Conservation (phyloP, 1,139 yeast genomes). For the Sugiyamaella novakii region DNA sequence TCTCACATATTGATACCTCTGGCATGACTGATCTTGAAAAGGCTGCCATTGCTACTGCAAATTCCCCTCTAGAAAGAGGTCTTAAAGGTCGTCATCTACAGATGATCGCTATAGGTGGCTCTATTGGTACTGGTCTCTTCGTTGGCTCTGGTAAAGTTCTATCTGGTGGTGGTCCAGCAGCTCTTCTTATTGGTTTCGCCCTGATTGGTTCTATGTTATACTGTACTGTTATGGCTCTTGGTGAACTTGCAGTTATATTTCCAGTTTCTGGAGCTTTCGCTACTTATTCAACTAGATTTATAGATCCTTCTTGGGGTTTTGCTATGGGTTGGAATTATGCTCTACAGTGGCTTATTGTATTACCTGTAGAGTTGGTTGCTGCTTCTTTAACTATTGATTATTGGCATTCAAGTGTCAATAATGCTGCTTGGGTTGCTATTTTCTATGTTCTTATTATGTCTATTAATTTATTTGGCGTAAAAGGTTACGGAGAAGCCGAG, state of each 20-base stretch:
- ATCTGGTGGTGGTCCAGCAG: slow-evolving; percentile 74
- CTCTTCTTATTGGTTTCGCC: slow-evolving; percentile 70
- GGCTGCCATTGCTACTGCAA: slow-evolving; percentile 38
- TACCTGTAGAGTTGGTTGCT: slow-evolving; percentile 76
- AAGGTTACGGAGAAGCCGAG: slow-evolving; percentile 74
- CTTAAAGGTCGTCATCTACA: slow-evolving; percentile 55
- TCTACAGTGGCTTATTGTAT: slow-evolving; percentile 71
- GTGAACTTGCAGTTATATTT: slow-evolving; percentile 78
- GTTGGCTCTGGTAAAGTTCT: slow-evolving; percentile 76
- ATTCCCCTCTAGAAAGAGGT: slow-evolving; percentile 46
- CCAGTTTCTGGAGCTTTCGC: slow-evolving; percentile 82
- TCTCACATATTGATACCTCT: slow-evolving; percentile 28
- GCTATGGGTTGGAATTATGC: slow-evolving; percentile 84
- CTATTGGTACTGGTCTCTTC: slow-evolving; percentile 77
- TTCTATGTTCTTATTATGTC: slow-evolving; percentile 58
- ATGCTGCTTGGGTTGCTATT: slow-evolving; percentile 68
- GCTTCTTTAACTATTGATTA: slow-evolving; percentile 69
- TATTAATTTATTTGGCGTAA: slow-evolving; percentile 67
- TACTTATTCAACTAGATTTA: slow-evolving; percentile 66
- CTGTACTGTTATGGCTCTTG: slow-evolving; percentile 79
- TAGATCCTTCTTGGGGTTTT: slow-evolving; percentile 80
- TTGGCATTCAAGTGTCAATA: slow-evolving; percentile 59
- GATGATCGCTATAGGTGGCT: slow-evolving; percentile 82
- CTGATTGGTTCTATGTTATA: slow-evolving; percentile 71
- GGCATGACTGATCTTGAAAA: slow-evolving; percentile 34